Base-by-base conservation (phyloP, 345 rosid genomes). In the Syzygium grande region DNA sequence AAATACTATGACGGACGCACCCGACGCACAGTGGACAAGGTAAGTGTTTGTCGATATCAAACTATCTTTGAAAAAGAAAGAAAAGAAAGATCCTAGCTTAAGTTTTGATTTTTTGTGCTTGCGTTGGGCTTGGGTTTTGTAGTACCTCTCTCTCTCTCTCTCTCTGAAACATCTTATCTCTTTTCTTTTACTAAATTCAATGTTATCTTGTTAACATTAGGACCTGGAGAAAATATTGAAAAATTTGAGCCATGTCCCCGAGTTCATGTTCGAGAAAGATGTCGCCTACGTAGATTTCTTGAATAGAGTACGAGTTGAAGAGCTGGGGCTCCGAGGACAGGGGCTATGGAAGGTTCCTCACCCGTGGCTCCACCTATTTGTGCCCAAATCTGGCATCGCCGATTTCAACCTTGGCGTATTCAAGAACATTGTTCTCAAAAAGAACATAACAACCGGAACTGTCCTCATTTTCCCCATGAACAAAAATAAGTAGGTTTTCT, bases 271-370 rank as follows among this genome's bases (percentile, higher is more conserved):
- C 84, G 61, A 79, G 85, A 90, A 85, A 86, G 94, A 92, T 80
- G 91, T 89, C 11, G n/a, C 90, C 3, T 92, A 65, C 52, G 87
- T 88, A 29, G 91, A 92, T 4, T 92, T 92, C 68, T 84, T 92
- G 58, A 86, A 89, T 56, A 90, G 94, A 85, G 92, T 89, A 14
- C 84, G 91, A 79, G 86, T 59, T 46, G 63, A 84, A 77, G 93
- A 90, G 87, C 52, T 61, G 17, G 38, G 86, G 85, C 93, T 91
- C 86, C 92, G 79, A 34, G 63, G 91, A 25, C 88, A 52, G 61
- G 92, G 92, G 49, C 84, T 90, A 5, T 91, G 92, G 92, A 90
- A 92, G 11, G 92, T 90, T 88, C 91, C 92, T 49, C 94, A 92
- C 86, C 94, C 93, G 34, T 92, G 93, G 93, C 89, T 91, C 11